phyloP scores from a whole-genome alignment of 768 basidiomycete genomes.

The Phylloporus sp. region DNA sequence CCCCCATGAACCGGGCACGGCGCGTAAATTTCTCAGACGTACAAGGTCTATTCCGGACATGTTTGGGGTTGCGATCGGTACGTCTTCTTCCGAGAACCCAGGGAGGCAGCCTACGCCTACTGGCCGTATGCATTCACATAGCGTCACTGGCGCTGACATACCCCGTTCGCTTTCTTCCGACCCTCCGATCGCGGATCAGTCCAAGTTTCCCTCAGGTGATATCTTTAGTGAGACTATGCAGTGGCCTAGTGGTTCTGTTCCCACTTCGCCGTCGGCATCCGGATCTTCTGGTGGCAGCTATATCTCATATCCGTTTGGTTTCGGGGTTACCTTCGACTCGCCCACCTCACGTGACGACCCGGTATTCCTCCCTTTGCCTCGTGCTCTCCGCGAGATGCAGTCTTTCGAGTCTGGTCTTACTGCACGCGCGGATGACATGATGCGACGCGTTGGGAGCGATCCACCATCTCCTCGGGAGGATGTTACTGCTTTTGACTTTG shows the following conservation, averaged over 20 bases:
- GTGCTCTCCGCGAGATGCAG: slow-evolving; percentile 76
- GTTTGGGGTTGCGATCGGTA: slow-evolving; percentile 25
- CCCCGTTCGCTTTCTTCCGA: slow-evolving; percentile 36
- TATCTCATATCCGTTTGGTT: slow-evolving; percentile 60
- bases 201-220: slow-evolving; percentile 39
- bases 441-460: slow-evolving; percentile 15
- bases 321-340: slow-evolving; percentile 57
- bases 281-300: slow-evolving; percentile 20
- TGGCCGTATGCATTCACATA: slow-evolving; percentile 72
- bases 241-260: slow-evolving; percentile 40
- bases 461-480: slow-evolving; percentile 6
- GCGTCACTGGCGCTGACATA: slow-evolving; percentile 69
- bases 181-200: slow-evolving; percentile 22
- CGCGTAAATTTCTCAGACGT: slow-evolving; percentile 60
- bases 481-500: background rate
- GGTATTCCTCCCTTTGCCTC: slow-evolving; percentile 45
- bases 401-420: slow-evolving; percentile 83
- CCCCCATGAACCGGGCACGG: slow-evolving; percentile 30
- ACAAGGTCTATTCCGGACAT: slow-evolving; percentile 71
- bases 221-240: slow-evolving; percentile 65
- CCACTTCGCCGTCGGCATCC: slow-evolving; percentile 33
- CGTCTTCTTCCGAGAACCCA: slow-evolving; percentile 30
- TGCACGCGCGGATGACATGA: slow-evolving; percentile 50
- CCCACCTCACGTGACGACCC: slow-evolving; percentile 45
- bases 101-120: slow-evolving; percentile 30